These are phyloP conservation scores for Talinum fruticosum DNA, from an alignment of 148 eudicot genomes.

Conservation along the genomic window DNA sequence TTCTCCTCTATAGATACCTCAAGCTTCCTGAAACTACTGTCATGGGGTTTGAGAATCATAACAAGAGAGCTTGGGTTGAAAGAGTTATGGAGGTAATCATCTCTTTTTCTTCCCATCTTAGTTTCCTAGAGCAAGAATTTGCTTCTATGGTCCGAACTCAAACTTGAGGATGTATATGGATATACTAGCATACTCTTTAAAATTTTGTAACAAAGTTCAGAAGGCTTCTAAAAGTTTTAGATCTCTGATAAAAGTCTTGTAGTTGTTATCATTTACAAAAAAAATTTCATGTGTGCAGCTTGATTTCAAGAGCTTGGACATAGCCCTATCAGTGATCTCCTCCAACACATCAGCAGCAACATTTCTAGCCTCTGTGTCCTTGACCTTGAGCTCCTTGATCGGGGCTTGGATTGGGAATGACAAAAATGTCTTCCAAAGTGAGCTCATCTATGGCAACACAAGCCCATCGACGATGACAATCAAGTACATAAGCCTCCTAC, in stretches of 20 bases:
- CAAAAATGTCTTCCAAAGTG: slow-evolving; percentile 46
- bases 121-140: too few species aligned
- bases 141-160: too few species aligned
- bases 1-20: slow-evolving; percentile 45
- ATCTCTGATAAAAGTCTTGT: too few species aligned
- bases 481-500: slow-evolving; percentile 58
- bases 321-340: slow-evolving; percentile 40
- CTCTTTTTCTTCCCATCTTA: neutral
- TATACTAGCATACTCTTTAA: too few species aligned
- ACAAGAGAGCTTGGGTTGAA: slow-evolving; percentile 65
- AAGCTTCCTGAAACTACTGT: slow-evolving; percentile 53
- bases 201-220: too few species aligned
- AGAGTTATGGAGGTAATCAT: slow-evolving; percentile 43
- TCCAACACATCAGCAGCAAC: slow-evolving; percentile 48
- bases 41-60: slow-evolving; percentile 62
- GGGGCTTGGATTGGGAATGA: slow-evolving; percentile 65
- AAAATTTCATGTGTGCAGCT: too few species aligned
- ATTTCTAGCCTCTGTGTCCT: slow-evolving; percentile 42
- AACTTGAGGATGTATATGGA: too few species aligned
- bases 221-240: too few species aligned
- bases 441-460: slow-evolving; percentile 60
- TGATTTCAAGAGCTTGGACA: slow-evolving; percentile 20
- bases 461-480: slow-evolving; percentile 58
- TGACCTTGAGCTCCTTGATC: slow-evolving; percentile 55
- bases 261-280: too few species aligned